Base-by-base conservation (phyloP, 441 rosid species). In the Melastoma candidum region DNA sequence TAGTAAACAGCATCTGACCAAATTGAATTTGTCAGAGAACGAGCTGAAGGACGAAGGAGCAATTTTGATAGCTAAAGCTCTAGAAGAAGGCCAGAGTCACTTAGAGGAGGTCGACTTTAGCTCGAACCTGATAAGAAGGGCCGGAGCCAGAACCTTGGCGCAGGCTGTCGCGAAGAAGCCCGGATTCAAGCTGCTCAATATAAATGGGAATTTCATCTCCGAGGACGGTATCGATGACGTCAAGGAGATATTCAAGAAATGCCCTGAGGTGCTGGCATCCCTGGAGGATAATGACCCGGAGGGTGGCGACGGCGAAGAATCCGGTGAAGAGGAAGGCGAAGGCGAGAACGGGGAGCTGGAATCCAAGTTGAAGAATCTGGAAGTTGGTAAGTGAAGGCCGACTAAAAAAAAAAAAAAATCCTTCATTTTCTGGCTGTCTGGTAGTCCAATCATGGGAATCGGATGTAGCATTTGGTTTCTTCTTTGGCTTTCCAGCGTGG, bases 181-280 rank as follows among this genome's bases (percentile, higher is more conserved):
- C 17, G 48, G 48, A 46, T 46, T 46, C 17, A 46, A 46, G 48
- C n/a, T 46, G 12, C 48, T 46, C n/a, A 46, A 46, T 9, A 46
- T 46, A 4, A 46, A 46, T 10, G 48, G 48, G 4, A 46, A 46
- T 46, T 46, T 46, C 17, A 46, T 46, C 48, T 46, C 48, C 7
- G 48, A 46, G n/a, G 48, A 46, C n/a, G 48, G 48, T 12, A 46
- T 46, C 17, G 48, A 46, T 46, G 48, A 46, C n/a, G 48, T 46
- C 14, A 46, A 46, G 7, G 48, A 46, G 17, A 46, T 46, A 46
- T 46, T 46, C 48, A 46, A 46, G 7, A 46, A 46, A 12, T 46
- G 1, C 5, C 48, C 12, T 46, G 7, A 12, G n/a, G 12, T 11
- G 48, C 48, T 46, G n/a, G 48, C 14, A 12, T 22, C 48, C 17